phyloP scores from a whole-genome alignment of 306 rosid species.

The Fagus sylvatica region DNA sequence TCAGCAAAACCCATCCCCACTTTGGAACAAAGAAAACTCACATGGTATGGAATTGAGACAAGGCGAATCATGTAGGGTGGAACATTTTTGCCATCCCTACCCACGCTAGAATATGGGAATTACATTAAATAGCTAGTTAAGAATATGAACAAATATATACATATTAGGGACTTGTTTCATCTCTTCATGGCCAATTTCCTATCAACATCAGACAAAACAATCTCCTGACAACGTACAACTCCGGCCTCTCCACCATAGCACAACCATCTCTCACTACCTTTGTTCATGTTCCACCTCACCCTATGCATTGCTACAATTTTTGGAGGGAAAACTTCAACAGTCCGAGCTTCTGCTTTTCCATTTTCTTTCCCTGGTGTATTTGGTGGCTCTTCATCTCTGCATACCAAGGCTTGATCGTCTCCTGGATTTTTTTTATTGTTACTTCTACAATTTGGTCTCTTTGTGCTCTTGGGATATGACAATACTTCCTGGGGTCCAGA shows the following conservation, averaged over 20 bases:
- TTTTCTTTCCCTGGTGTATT: slow-evolving; percentile 16
- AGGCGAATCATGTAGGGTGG: too few relatives aligned
- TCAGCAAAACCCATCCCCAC: too few relatives aligned
- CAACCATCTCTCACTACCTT: slow-evolving; percentile 91
- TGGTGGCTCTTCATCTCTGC: slow-evolving; percentile 34
- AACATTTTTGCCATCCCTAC: too few relatives aligned
- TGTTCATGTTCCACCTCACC: slow-evolving; percentile 94
- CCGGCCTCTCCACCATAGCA: slow-evolving; percentile 90
- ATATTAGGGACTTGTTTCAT: slow-evolving; percentile 24
- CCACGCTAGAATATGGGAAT: not conserved
- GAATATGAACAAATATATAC: slow-evolving; percentile 20
- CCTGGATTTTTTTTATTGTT: slow-evolving; percentile 36
- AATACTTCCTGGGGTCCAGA: slow-evolving; percentile 42
- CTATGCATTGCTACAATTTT: slow-evolving; percentile 67
- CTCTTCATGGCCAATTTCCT: slow-evolving; percentile 57
- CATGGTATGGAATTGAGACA: too few relatives aligned
- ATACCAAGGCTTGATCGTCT: slow-evolving; percentile 27
- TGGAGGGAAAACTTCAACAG: slow-evolving; percentile 58
- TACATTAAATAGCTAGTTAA: not conserved
- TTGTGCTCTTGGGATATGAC: slow-evolving; percentile 28
- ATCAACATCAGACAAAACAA: slow-evolving; percentile 50
- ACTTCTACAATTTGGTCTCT: slow-evolving; percentile 31
- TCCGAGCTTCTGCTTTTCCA: slow-evolving; percentile 24
- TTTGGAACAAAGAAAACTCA: too few relatives aligned
- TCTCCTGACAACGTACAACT: slow-evolving; percentile 79